phyloP scores from a whole-genome alignment of 2,329 filamentous ascomycete species.

The Lecanosticta acicola region DNA sequence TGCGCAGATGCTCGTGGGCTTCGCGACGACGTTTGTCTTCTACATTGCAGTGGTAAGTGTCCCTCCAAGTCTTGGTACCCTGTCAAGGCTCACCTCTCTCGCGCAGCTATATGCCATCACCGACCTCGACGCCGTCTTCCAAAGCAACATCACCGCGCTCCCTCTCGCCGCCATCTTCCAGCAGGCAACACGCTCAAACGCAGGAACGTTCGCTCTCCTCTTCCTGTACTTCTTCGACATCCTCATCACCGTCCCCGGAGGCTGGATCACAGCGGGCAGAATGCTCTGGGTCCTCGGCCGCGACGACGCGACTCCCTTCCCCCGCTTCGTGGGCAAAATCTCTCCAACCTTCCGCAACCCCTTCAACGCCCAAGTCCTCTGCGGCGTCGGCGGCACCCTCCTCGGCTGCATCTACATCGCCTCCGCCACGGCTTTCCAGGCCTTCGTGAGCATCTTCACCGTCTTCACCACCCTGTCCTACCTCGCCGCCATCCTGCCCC shows the following conservation, averaged over 20 bases:
- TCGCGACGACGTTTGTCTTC: conserved; percentile 47
- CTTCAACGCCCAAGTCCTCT: conserved; percentile 51
- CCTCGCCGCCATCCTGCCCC: conserved; percentile 55
- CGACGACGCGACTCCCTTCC: conserved; percentile 52
- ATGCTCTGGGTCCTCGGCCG: conserved; percentile 59
- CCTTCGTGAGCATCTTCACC: conserved; percentile 56
- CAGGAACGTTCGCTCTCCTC: conserved; percentile 41
- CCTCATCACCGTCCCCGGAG: conserved; percentile 49
- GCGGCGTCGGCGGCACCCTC: conserved; percentile 47
- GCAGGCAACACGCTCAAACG: conserved; percentile 40
- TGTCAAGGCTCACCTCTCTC: not conserved
- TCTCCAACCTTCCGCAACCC: conserved; percentile 45
- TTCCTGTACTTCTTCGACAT: conserved; percentile 47
- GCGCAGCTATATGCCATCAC: conserved; percentile 51
- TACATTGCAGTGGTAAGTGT: conserved; percentile 28
- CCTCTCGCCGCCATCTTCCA: conserved; percentile 63
- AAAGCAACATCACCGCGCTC: conserved; percentile 37
- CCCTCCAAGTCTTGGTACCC: not conserved
- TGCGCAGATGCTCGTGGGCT: conserved; percentile 48
- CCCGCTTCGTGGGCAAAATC: conserved; percentile 45
- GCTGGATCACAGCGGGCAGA: conserved; percentile 57
- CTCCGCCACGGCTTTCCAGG: conserved; percentile 61
- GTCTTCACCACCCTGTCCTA: conserved; percentile 54
- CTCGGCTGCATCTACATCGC: conserved; percentile 62
- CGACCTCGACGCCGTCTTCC: conserved; percentile 51